Evolutionary conservation across 208 protist genomes (phyloP), one percentile per base, ranked within the genome.

Genomic region (Crithidia thermophila): DNA sequence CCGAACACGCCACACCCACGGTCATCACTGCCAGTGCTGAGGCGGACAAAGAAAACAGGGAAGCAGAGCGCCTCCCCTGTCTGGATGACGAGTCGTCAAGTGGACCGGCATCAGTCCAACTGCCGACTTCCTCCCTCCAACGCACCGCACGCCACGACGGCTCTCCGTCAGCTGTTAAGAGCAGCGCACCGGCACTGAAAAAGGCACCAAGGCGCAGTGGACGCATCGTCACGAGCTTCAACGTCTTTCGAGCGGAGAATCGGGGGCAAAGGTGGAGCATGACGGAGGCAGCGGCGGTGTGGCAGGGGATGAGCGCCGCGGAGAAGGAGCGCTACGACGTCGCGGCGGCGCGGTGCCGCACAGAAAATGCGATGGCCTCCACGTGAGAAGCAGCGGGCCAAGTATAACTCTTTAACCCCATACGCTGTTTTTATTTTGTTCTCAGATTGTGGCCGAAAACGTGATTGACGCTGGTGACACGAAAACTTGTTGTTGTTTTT

Each of bases 281-380:
- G 20, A 28, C 51, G 30, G 68, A 75, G 39, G 60, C 78, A n/a
- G 31, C 50, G 42, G 51, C 51, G 10, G 67, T 70, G 33, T 93
- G 87, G 84, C 58, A 70, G 39, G 7, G 25, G 13, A 85, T 93
- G 75, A 78, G 62, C 9, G 31, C 59, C 7, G 67, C 23, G 16
- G 84, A 85, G 31, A 91, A 91, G 79, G 57, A 72, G 1, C 72
- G 77, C 3, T 94, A 84, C 59, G 88, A 91, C 52, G 49, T 59
- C 13, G 78, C 73, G 40, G 88, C 85, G 1, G 88, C 88, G 33
- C 11, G 13, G 3, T 40, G 45, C 20, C 84, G 84, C 67, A 87
- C 77, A n/a, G n/a, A n/a, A n/a, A n/a, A n/a, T n/a, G n/a, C 6
- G 47, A 37, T 23, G 43, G 25, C 10, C 11, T 71, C 14, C n/a